These are phyloP conservation scores for Polygonum maritimum DNA, from an alignment of 148 eudicot genomes.

Conservation along the genomic window DNA sequence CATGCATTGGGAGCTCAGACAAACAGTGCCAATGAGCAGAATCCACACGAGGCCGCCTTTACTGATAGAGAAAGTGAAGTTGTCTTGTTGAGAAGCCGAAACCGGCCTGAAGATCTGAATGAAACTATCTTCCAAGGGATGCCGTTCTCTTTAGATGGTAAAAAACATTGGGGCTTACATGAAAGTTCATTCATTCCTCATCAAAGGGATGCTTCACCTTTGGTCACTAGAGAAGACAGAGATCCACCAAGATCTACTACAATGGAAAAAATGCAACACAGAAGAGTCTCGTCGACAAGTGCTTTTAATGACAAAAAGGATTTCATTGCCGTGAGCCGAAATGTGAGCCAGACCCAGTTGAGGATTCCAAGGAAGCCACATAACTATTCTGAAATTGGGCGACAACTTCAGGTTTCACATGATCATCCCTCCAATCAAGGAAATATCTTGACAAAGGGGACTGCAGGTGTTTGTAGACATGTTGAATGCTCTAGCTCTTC, in stretches of 20 bases:
- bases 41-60: background rate
- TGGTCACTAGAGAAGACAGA: conserved; percentile 24
- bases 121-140: conserved; percentile 17
- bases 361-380: conserved; percentile 34
- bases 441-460: conserved; percentile 42
- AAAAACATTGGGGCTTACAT: conserved; percentile 19
- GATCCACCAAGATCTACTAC: conserved; percentile 36
- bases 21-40: conserved; percentile 17
- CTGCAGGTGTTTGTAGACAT: conserved; percentile 24
- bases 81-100: conserved; percentile 30
- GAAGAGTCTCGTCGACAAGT: conserved; percentile 30
- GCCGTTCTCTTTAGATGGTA: conserved; percentile 18
- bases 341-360: conserved; percentile 18
- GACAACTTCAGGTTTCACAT: conserved; percentile 25
- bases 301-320: conserved; percentile 30
- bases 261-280: conserved; percentile 17
- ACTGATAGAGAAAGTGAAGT: conserved; percentile 38
- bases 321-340: conserved; percentile 36
- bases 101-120: conserved; percentile 16
- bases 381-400: conserved; percentile 24
- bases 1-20: conserved; percentile 26
- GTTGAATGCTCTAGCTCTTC: conserved; percentile 27
- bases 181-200: conserved; percentile 27
- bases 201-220: conserved; percentile 27
- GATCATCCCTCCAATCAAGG: conserved; percentile 26